phyloP scores from a whole-genome alignment of 352 stramenopile genomes.

The Phytophthora boehmeriae region DNA sequence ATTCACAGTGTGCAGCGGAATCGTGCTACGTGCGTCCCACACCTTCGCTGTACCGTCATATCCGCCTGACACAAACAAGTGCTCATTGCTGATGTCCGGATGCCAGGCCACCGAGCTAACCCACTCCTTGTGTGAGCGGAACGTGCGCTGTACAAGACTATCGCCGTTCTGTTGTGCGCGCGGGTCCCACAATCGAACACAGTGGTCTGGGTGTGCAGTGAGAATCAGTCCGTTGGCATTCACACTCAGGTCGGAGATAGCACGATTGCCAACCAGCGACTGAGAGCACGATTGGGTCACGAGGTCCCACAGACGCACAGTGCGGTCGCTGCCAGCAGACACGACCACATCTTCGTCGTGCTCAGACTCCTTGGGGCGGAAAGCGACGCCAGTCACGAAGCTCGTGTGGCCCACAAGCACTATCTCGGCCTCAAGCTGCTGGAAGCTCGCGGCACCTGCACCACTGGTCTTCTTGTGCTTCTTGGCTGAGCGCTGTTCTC shows the following conservation, averaged over 20 bases:
- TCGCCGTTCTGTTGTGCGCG: constrained; percentile 70
- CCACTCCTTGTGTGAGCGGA: constrained; percentile 87
- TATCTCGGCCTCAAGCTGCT: constrained; percentile 72
- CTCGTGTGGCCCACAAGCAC: constrained; percentile 83
- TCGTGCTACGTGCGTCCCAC: constrained; percentile 76
- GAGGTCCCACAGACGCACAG: constrained; percentile 81
- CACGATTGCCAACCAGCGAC: constrained; percentile 76
- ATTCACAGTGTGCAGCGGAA: constrained; percentile 78
- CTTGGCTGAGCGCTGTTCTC: constrained; percentile 54
- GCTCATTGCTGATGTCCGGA: constrained; percentile 46
- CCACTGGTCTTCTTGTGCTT: constrained; percentile 69
- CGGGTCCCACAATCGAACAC: constrained; percentile 84
- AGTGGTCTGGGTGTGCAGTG: constrained; percentile 81
- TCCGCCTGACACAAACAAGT: constrained; percentile 73
- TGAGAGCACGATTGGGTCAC: constrained; percentile 75
- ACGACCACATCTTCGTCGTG: constrained; percentile 58
- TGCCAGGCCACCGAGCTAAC: constrained; percentile 82
- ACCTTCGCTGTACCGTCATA: constrained; percentile 86
- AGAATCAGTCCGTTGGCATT: constrained; percentile 68
- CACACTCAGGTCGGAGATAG: constrained; percentile 76
- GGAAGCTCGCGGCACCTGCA: constrained; percentile 54
- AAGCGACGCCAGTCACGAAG: constrained; percentile 75
- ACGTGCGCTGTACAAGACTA: constrained; percentile 78
- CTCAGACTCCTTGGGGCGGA: constrained; percentile 53
- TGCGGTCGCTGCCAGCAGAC: constrained; percentile 73